A percentile compares a stretch with the other conserved stretches of the same genome.
These are phyloP conservation scores for Gryganskiella cystojenkinii DNA, from an alignment of 192 early-diverging fungal species.

Conservation along the genomic window DNA sequence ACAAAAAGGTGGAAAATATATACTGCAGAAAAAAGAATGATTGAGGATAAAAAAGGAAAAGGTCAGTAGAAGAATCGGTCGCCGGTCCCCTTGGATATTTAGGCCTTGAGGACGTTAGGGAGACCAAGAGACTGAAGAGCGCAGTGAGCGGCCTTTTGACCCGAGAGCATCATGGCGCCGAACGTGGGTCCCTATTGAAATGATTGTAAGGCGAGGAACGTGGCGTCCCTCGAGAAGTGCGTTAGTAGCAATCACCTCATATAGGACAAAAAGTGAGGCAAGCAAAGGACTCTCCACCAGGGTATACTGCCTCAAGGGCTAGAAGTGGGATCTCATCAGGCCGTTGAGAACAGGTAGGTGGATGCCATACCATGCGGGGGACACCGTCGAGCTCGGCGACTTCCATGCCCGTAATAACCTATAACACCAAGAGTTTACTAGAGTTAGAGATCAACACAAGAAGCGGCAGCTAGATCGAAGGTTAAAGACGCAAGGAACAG, in stretches of 20 bases:
- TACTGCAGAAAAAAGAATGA: constrained; percentile 14
- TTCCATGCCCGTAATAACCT: constrained; percentile 71
- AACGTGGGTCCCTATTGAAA: constrained; percentile 54
- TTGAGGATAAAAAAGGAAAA: constrained; percentile 15
- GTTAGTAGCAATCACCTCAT: too few species aligned
- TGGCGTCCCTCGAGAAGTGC: background rate
- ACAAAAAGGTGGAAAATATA: constrained; percentile 14
- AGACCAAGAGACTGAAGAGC: constrained; percentile 61
- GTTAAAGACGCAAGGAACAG: background rate
- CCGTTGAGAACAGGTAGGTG: background rate
- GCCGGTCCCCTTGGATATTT: background rate
- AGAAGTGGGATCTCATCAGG: background rate
- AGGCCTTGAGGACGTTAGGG: constrained; percentile 31
- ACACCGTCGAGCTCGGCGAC: constrained; percentile 75
- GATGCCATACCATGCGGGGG: constrained; percentile 72
- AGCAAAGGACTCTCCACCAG: background rate
- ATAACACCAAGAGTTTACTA: background rate
- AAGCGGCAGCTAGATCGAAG: background rate
- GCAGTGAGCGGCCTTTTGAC: constrained; percentile 74
- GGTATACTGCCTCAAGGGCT: background rate
- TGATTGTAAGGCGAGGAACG: constrained; percentile 4
- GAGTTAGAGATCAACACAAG: background rate
- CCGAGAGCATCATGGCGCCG: constrained; percentile 74
- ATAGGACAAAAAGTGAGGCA: too few species aligned
- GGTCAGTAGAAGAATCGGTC: background rate